A percentile compares a stretch with the other conserved stretches of the same genome.
Evolutionary conservation across 257 asterid species (phyloP).

Genomic region (Avicennia marina): DNA sequence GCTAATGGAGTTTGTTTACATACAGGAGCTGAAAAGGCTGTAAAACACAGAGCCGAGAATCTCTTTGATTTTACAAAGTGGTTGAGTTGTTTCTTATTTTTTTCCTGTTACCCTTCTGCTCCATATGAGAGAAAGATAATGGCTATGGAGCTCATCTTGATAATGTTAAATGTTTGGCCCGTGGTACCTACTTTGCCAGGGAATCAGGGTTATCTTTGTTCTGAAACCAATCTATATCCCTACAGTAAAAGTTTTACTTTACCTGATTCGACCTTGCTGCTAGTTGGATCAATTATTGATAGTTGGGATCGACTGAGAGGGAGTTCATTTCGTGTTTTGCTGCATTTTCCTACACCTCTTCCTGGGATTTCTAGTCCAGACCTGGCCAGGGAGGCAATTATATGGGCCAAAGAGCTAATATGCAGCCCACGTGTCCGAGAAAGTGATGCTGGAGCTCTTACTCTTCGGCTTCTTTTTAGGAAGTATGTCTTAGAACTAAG

Average conservation of each 20-base stretch:
- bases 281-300: slow-evolving; percentile 92
- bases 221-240: slow-evolving; percentile 48
- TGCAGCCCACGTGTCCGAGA: slow-evolving; percentile 98
- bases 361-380: slow-evolving; percentile 67
- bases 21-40: slow-evolving; percentile 28
- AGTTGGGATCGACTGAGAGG: slow-evolving; percentile 93
- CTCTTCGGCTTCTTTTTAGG: slow-evolving; percentile 76
- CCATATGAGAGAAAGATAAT: slow-evolving; percentile 95
- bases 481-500: slow-evolving; percentile 81
- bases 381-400: slow-evolving; percentile 52
- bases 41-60: slow-evolving; percentile 52
- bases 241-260: slow-evolving; percentile 59
- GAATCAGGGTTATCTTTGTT: slow-evolving; percentile 32
- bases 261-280: slow-evolving; percentile 71
- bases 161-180: slow-evolving; percentile 81
- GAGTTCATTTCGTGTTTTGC: slow-evolving; percentile 67
- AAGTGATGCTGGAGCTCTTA: slow-evolving; percentile 98
- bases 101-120: slow-evolving; percentile 96
- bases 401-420: slow-evolving; percentile 84
- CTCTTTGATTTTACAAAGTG: slow-evolving; percentile 72
- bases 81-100: slow-evolving; percentile 83
- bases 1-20: slow-evolving; percentile 25
- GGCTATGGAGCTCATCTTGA: slow-evolving; percentile 85
- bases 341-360: slow-evolving; percentile 85
- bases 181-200: slow-evolving; percentile 34